Percentiles rank a stretch among this genome's conserved stretches.
Conservation (phyloP, 2,329 filamentous ascomycete genomes). For the Colletotrichum paranaense region DNA sequence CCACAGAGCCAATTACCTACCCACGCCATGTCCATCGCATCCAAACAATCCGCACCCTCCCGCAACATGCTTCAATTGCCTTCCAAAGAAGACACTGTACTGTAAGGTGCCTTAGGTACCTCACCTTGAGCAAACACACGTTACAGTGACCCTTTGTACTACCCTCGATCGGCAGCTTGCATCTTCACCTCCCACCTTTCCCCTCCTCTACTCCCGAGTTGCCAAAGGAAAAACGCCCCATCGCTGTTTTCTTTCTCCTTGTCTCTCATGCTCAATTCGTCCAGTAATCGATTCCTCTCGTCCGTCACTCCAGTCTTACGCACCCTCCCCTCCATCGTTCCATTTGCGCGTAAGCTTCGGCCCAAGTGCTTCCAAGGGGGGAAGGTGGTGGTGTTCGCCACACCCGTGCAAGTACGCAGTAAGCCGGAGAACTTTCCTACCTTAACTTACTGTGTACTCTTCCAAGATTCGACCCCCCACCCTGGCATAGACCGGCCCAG, state of each 20-base stretch:
- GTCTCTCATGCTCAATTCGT: not conserved
- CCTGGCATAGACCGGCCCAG: conserved; percentile 14
- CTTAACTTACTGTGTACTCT: not conserved
- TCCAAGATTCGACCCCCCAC: not conserved
- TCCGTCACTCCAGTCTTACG: not conserved
- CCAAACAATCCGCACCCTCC: no score
- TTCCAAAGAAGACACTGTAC: no score
- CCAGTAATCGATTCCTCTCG: not conserved
- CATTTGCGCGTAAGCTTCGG: conserved; percentile 23
- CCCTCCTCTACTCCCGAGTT: not conserved
- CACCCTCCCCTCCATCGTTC: not conserved
- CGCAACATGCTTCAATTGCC: no score
- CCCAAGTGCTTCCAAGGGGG: conserved; percentile 16
- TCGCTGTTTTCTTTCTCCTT: not conserved
- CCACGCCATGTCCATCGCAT: no score
- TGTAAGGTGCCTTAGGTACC: no score
- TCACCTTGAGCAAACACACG: not conserved
- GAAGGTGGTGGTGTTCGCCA: conserved; percentile 24
- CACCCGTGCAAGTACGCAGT: not conserved
- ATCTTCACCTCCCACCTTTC: not conserved
- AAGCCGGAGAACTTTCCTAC: not conserved
- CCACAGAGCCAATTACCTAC: no score
- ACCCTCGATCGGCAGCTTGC: not conserved
- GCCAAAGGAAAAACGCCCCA: not conserved
- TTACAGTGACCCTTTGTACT: not conserved